Base-by-base conservation (phyloP, 495 filamentous ascomycete genomes). In the Aspergillus sparsus region DNA sequence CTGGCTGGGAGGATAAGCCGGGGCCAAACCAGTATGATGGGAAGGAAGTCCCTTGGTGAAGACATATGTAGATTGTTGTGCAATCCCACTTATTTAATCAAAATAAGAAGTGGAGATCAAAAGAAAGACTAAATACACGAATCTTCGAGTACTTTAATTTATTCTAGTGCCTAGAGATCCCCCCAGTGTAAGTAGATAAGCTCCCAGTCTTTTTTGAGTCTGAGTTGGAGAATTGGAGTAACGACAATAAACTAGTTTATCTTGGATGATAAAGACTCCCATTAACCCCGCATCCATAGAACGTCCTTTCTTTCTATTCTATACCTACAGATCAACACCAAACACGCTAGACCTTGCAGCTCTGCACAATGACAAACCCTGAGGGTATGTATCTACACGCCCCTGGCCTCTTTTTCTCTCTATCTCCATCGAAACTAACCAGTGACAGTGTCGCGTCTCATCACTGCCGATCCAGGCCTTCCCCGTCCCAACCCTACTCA, bases 401-500 rank as follows among this genome's bases (percentile, higher is more conserved):
- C 44, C 44, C 44, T 27, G 21, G 21, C 21, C 44, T 21, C 15
- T 9, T 21, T 18, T 21, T 18, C 15, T 10, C 44, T 47, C n/a
- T 5, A 1, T 18, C 16, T 10, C 8, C 3, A 47, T 18, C 32
- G 45, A 9, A 9, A 15, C 45, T 49, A 49, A 51, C 34, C 32
- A 51, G 34, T 3, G 21, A n/a, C 21, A 51, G 49, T 51, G 12
- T 13, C 49, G 6, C 9, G 21, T 36, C 64, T 74, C 10, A 42
- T 71, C 33, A 66, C 60, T n/a, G 58, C 58, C 12, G 68, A 73
- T 32, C 76, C 77, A 50, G 69, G 70, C 6, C 72, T 85, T 11
- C 85, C 86, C 6, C 69, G 65, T 35, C 67, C 75, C 5, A 82
- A 83, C 65, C 89, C 89, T 21, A 89, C 86, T 1, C 58, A 71